phyloP scores from a whole-genome alignment of 176 grass and related monocot species.

The Dendrocalamus sinicus region DNA sequence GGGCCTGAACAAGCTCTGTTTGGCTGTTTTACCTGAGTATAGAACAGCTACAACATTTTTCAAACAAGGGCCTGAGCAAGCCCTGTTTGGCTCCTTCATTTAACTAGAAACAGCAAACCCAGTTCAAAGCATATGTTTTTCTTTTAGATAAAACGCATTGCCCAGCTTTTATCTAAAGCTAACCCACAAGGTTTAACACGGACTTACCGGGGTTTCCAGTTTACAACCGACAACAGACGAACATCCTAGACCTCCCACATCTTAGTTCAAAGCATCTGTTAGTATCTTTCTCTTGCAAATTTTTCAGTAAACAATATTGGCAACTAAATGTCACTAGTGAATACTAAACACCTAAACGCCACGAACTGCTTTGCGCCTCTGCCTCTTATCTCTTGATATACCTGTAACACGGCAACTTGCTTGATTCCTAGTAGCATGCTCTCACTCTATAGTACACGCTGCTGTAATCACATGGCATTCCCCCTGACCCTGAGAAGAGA shows the following conservation, averaged over 20 bases:
- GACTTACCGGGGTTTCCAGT: too few species aligned
- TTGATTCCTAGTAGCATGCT: not conserved
- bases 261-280: not conserved
- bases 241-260: too few species aligned
- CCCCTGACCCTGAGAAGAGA: too few species aligned
- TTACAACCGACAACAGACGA: too few species aligned
- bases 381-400: too few species aligned
- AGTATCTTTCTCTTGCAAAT: not conserved
- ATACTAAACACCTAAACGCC: not conserved
- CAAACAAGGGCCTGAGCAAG: not conserved
- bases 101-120: not conserved
- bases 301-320: not conserved
- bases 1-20: not conserved
- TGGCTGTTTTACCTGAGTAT: not conserved
- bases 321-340: not conserved
- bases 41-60: not conserved
- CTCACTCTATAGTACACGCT: not conserved
- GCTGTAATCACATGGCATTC: too few species aligned
- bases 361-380: not conserved
- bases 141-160: too few species aligned
- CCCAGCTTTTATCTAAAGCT: too few species aligned
- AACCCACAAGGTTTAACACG: too few species aligned
- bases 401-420: not conserved
- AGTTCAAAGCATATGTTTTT: not conserved
- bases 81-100: not conserved